Conservation (phyloP, 176 grass and related monocot genomes). For the Ensete ventricosum region DNA sequence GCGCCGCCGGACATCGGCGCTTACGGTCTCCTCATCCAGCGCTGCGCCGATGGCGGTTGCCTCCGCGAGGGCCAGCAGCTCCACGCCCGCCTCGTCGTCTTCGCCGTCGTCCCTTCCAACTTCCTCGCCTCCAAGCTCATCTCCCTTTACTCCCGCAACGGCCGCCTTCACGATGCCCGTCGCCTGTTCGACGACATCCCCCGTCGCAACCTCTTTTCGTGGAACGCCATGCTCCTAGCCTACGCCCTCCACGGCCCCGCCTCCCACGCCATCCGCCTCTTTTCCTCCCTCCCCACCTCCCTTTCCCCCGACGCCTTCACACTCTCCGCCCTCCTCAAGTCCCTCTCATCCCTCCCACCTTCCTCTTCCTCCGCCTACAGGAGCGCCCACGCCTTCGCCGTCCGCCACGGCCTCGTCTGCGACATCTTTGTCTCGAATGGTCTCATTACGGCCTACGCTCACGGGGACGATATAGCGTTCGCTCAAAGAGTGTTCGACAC, state of each 20-base stretch:
- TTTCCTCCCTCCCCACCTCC: constrained; percentile 22
- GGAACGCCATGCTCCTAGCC: constrained; percentile 67
- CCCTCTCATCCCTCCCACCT: constrained; percentile 27
- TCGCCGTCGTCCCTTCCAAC: constrained; percentile 44
- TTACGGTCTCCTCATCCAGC: constrained; percentile 50
- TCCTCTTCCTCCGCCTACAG: constrained; percentile 13
- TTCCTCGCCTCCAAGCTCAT: constrained; percentile 70
- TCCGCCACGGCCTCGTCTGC: constrained; percentile 21
- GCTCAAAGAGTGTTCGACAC: constrained; percentile 37
- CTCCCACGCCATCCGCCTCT: constrained; percentile 33
- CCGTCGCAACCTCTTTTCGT: constrained; percentile 44
- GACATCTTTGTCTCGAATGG: constrained; percentile 63
- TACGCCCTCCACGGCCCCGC: constrained; percentile 45
- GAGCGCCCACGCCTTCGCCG: constrained; percentile 35
- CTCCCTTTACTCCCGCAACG: constrained; percentile 49
- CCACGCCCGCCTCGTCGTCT: constrained; percentile 35
- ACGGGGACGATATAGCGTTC: constrained; percentile 18
- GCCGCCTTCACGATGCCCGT: constrained; percentile 34
- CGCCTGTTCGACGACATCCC: constrained; percentile 55
- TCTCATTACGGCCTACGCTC: constrained; percentile 33
- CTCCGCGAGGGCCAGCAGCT: constrained; percentile 40
- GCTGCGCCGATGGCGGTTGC: constrained; percentile 34
- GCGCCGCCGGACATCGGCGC: constrained; percentile 30
- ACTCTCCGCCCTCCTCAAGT: constrained; percentile 53
- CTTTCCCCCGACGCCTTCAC: constrained; percentile 46